Evolutionary conservation across 1,139 yeast species (phyloP).

Genomic region (Debaryomycetaceae sp.): DNA sequence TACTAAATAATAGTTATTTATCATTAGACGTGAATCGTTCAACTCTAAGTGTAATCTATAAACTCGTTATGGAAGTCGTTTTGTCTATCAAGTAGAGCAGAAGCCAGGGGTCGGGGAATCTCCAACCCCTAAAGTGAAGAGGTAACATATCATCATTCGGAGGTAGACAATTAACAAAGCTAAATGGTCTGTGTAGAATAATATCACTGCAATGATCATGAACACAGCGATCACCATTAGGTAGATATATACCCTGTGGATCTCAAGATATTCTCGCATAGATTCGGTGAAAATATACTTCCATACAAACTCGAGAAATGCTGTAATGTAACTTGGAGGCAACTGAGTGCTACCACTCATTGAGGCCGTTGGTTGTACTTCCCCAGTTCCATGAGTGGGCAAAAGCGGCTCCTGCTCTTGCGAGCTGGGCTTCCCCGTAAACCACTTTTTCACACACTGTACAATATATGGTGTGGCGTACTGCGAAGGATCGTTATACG

Average conservation of each 20-base stretch:
- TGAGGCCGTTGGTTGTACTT: not conserved
- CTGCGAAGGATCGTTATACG: not conserved
- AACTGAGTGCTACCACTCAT: not conserved
- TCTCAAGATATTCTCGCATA: conserved; percentile 19
- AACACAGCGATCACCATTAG: conserved; percentile 7
- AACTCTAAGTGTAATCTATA: not conserved
- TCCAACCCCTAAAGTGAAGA: conserved; percentile 5
- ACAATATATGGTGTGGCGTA: not conserved
- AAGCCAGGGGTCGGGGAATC: not conserved
- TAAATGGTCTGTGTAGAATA: conserved; percentile 18
- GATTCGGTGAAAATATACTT: conserved; percentile 16
- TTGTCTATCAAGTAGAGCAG: not conserved
- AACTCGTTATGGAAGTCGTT: not conserved
- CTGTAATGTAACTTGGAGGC: conserved; percentile 2
- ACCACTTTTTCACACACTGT: conserved; percentile 19
- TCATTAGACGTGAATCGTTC: not conserved
- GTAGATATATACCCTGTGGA: conserved; percentile 7
- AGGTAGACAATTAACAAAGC: conserved; percentile 6
- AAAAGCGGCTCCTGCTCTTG: conserved; percentile 16
- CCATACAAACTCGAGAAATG: conserved; percentile 16
- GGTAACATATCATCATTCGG: conserved; percentile 13
- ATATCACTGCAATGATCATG: conserved; percentile 4
- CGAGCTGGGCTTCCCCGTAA: conserved; percentile 17
- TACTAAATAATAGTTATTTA: not conserved
- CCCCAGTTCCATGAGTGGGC: conserved; percentile 18